Base-by-base conservation (phyloP, 768 basidiomycete species). In the Rubroboletus pulcherrimus region DNA sequence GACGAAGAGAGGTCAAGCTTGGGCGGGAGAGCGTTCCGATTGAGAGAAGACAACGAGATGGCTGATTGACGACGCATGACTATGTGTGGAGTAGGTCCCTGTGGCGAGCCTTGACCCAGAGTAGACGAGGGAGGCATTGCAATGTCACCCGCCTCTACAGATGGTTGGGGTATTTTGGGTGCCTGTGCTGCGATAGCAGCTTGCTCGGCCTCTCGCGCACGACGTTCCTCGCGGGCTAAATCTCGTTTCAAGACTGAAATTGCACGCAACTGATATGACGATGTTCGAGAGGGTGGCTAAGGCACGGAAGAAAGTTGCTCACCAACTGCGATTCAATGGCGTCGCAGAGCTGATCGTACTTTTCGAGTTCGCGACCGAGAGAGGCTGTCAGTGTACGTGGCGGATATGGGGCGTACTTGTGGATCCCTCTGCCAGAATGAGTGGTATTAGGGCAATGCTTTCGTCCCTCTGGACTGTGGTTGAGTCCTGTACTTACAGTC, bases 1-100 rank as follows among this genome's bases (percentile, higher is more conserved):
- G 83, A 72, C 1, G 86, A 77, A n/a, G 90, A 89, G 6, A 93
- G 77, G 64, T 93, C 91, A n/a, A 92, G 81, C 62, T 91, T 91
- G 51, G 81, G 81, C 19, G 87, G 87, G 54, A 87, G 77, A 5
- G 79, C 72, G 2, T 85, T 87, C 26, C 90, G 81, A 42, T 89
- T 86, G 11, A 93, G 80, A 6, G 89, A 89, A 11, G 89, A 91
- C 37, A 92, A 77, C 4, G 89, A 91, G 39, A 93, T 88, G 12
- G 86, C 81, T 8, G 90, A 92, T 43, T 81, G 84, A 6, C 91
- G 83, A 41, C 88, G 81, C 35, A 75, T 74, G 43, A 74, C 65
- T 11, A 67, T 30, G 58, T 48, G 70, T 26, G 59, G 57, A 58
- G 62, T 61, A 24, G 60, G 71, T 44, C 68, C 69, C 30, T 66